phyloP scores from a whole-genome alignment of 768 basidiomycete genomes.

The Mycena venus region DNA sequence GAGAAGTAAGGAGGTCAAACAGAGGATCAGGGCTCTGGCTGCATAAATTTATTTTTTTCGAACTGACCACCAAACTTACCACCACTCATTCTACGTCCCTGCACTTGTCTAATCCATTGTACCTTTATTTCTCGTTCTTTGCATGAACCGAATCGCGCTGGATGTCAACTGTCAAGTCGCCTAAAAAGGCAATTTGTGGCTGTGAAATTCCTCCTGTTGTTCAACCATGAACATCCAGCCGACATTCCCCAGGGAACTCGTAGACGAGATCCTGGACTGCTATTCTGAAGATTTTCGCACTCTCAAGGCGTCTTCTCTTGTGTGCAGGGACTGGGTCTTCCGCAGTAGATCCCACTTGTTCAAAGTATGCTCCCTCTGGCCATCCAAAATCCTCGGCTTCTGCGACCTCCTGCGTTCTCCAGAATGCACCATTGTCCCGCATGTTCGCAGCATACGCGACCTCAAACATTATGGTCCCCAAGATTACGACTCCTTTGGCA shows the following conservation, averaged over 20 bases:
- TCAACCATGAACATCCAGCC: too few species aligned
- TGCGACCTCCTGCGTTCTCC: background rate
- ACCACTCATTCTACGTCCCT: conserved; percentile 1
- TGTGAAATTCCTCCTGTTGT: too few species aligned
- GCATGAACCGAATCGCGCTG: too few species aligned
- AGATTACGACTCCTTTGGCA: background rate
- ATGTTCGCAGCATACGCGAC: background rate
- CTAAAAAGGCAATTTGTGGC: too few species aligned
- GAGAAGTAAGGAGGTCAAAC: conserved; percentile 63
- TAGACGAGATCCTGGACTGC: background rate
- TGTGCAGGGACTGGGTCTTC: background rate
- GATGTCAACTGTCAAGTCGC: too few species aligned
- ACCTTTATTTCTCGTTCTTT: background rate
- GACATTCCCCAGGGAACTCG: background rate
- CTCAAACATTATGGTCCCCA: background rate
- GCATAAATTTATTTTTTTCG: conserved; percentile 8
- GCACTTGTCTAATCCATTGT: background rate
- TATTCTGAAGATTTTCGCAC: background rate
- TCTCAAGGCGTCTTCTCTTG: background rate
- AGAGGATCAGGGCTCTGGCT: conserved; percentile 60
- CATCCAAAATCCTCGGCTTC: background rate
- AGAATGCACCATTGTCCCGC: background rate
- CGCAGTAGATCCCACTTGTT: background rate
- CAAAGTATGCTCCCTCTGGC: background rate
- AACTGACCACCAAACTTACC: too few species aligned